Evolutionary conservation across 1,284 basidiomycete genomes (phyloP), one percentile per base, ranked within the genome.

Genomic region (Xerocomus amazonicus): DNA sequence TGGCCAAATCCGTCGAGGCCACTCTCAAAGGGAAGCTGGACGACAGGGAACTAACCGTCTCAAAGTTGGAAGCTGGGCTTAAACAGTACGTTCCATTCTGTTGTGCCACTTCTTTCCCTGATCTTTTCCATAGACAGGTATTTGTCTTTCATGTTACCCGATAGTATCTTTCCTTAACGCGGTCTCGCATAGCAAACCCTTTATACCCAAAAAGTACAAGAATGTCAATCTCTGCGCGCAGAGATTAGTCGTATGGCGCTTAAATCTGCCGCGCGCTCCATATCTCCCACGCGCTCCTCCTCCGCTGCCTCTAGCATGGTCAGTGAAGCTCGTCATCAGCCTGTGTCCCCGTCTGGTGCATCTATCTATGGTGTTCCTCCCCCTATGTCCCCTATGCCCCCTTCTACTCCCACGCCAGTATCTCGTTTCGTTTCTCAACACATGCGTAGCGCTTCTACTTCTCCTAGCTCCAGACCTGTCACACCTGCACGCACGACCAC

Each of bases 51-150:
- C 65, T 71, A 54, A 68, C 73, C 48, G 76, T 79, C 58, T 68
- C 73, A 52, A 81, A 81, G 67, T 68, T 86, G 52, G 83, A 89
- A 61, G 69, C 73, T 49, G 86, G 90, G 63, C 69, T 86, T 81
- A 80, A 75, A 72, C 78, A 77, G 83, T 84, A 65, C 68, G 83
- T 75, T 53, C 43, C 52, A 59, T 61, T 52, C 44, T 47, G 55
- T 39, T 41, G 50, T 56, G 45, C 33, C 39, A 17, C 42, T 47
- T 19, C 53, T 42, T 54, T 51, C 32, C 51, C 63, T 69, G 34
- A 68, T 54, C 51, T 36, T 46, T 55, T 10, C 50, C 51, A 49
- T 57, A 68, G 66, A 69, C 66, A 68, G 59, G 66, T 68, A 54
- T 50, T 53, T 54, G 19, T 0, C 1, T 6, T n/a, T 33, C 43